A percentile compares a stretch with the other conserved stretches of the same genome.
Evolutionary conservation across 768 basidiomycete species (phyloP).

Genomic region (Amanita molliuscula): DNA sequence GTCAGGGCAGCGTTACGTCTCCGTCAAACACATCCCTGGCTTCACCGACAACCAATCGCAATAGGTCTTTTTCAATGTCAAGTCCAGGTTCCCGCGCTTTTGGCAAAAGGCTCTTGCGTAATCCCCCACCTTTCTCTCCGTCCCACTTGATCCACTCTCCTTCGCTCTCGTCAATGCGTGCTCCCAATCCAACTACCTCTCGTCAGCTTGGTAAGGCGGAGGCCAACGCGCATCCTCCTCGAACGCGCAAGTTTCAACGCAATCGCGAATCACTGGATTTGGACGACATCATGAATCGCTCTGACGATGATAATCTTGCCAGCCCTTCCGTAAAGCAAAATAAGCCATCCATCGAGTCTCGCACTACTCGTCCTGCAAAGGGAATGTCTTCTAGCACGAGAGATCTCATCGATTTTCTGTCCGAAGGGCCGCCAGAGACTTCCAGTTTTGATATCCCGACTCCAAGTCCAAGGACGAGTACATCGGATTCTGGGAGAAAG

Average conservation of each 20-base stretch:
- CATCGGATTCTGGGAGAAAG: conserved; percentile 38
- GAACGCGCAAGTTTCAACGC: conserved; percentile 40
- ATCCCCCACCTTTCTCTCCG: conserved; percentile 20
- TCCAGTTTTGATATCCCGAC: conserved; percentile 46
- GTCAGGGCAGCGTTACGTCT: conserved; percentile 36
- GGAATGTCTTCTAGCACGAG: conserved; percentile 34
- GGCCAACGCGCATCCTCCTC: conserved; percentile 29
- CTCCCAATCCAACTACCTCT: conserved; percentile 6
- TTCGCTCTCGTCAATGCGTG: conserved; percentile 17
- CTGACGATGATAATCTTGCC: conserved; percentile 42
- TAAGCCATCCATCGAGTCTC: conserved; percentile 12
- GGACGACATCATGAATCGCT: conserved; percentile 65
- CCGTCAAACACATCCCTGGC: conserved; percentile 24
- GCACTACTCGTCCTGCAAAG: conserved; percentile 9
- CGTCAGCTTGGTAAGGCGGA: conserved; percentile 12
- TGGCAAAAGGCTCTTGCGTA: conserved; percentile 18
- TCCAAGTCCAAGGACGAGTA: conserved; percentile 18
- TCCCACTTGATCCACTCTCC: conserved; percentile 16
- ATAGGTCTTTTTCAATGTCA: conserved; percentile 32
- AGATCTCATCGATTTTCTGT: conserved; percentile 47
- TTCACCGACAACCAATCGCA: conserved; percentile 21
- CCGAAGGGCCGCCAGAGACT: conserved; percentile 41
- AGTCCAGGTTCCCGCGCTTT: conserved; percentile 18
- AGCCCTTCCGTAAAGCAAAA: conserved; percentile 10
- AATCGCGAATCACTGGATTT: conserved; percentile 64